A percentile compares a stretch with the other conserved stretches of the same genome.
phyloP scores from a whole-genome alignment of 2,329 filamentous ascomycete genomes.

The Fusarium subglutinans region DNA sequence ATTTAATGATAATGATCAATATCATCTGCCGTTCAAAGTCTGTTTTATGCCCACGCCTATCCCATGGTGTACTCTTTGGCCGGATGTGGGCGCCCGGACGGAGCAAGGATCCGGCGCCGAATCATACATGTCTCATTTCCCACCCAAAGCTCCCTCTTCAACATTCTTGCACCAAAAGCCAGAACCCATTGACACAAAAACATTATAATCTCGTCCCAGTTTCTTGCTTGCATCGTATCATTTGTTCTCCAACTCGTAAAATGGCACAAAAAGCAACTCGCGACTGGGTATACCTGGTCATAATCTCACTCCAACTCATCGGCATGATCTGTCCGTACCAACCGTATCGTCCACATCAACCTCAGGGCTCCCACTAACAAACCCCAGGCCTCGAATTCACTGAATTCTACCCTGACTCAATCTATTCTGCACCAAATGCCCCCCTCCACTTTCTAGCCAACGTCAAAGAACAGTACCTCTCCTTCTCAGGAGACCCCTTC shows the following conservation, averaged over 20 bases:
- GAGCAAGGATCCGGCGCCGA: slow-evolving; percentile 15
- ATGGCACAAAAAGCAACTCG: slow-evolving; percentile 44
- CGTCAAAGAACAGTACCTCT: slow-evolving; percentile 58
- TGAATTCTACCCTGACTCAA: slow-evolving; percentile 59
- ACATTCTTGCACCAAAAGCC: background rate
- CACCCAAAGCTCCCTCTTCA: background rate
- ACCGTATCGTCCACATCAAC: background rate
- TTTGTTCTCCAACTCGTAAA: fast-evolving
- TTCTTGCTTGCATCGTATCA: background rate
- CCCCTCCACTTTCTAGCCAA: slow-evolving; percentile 59
- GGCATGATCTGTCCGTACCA: slow-evolving; percentile 50
- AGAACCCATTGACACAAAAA: background rate
- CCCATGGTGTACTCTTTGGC: background rate
- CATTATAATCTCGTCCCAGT: background rate
- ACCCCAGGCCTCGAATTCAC: slow-evolving; percentile 63
- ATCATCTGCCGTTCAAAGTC: background rate
- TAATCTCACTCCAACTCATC: slow-evolving; percentile 47
- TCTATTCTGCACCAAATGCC: slow-evolving; percentile 53
- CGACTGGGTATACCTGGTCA: slow-evolving; percentile 50
- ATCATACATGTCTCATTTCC: slow-evolving; percentile 26
- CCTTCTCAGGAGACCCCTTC: slow-evolving; percentile 63
- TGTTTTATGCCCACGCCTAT: background rate
- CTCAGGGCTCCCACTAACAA: slow-evolving; percentile 3
- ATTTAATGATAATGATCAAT: background rate
- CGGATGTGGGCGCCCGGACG: slow-evolving; percentile 3